phyloP scores from a whole-genome alignment of 2,329 filamentous ascomycete genomes.

The Cladosporium colombiae region DNA sequence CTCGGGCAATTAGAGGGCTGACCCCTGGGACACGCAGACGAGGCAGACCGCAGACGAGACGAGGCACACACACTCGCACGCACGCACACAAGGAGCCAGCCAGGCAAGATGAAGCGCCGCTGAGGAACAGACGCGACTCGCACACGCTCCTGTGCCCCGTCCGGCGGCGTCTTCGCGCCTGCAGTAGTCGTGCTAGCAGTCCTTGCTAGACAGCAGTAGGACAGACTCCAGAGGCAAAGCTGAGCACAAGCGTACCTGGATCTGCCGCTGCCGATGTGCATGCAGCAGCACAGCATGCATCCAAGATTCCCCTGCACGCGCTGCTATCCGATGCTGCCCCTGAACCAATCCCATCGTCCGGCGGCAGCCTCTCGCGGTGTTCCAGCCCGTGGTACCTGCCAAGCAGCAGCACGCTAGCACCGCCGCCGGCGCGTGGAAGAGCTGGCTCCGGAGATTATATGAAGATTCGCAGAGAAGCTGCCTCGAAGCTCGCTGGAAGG shows the following conservation, averaged over 20 bases:
- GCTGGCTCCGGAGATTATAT: slow-evolving; percentile 6
- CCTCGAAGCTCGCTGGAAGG: not conserved
- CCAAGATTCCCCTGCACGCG: not conserved
- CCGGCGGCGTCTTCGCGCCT: slow-evolving; percentile 1
- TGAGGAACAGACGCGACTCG: not conserved
- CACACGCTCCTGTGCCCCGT: not conserved
- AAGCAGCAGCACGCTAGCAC: not conserved
- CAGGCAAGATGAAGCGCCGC: not conserved
- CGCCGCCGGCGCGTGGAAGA: not conserved
- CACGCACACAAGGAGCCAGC: no score
- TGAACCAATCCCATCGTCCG: not conserved
- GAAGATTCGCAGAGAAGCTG: slow-evolving; percentile 3
- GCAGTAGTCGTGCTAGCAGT: not conserved
- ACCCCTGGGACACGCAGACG: slow-evolving; percentile 13
- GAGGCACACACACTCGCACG: not conserved
- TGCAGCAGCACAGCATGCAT: not conserved
- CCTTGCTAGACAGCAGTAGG: not conserved
- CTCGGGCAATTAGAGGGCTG: not conserved
- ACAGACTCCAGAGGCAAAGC: not conserved
- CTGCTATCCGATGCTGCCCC: not conserved
- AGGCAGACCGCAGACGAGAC: no score
- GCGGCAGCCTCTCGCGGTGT: not conserved
- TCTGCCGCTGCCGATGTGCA: not conserved
- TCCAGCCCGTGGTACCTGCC: slow-evolving; percentile 7
- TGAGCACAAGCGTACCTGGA: not conserved